Evolutionary conservation across 352 stramenopile species (phyloP), one percentile per base, ranked within the genome.

Genomic region (Thraustochytrium sp.): DNA sequence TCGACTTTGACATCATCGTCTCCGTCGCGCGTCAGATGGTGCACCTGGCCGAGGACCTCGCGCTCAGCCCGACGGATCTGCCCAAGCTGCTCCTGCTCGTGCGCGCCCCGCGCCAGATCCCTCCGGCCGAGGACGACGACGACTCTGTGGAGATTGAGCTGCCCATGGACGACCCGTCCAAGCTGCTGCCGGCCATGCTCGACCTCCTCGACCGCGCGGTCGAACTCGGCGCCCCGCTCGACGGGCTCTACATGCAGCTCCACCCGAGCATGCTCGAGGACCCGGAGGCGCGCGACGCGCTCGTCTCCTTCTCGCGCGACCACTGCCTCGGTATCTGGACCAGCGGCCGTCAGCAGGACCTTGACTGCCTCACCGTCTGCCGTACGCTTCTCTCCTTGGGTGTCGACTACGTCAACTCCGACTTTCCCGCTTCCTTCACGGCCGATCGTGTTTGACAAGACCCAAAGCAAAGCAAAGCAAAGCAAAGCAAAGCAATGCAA

Each of bases 221-320:
- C 31, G 42, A 59, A 29, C 85, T 82, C n/a, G 78, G 86, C 21
- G 85, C 84, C 49, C 82, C 84, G 42, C 75, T 92, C 26, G 86
- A 91, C 62, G 89, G 89, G 54, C 87, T 90, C 2, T 92, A 92
- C 62, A 74, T 92, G 29, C 88, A 92, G 77, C 90, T 88, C 65
- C 77, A 92, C 84, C 73, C 65, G n/a, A 84, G 88, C 83, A 92
- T 92, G 89, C 42, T 90, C 54, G 82, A 85, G 34, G 63, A 76
- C 21, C 59, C 82, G 40, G 87, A 89, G 2, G 85, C 86, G 5
- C 37, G 48, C 23, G 54, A 54, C 16, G 59, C 90, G 23, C 61
- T 80, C 26, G 18, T 26, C 65, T 90, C 23, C 85, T 65, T 89
- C 23, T 68, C 42, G 42, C 76, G 59, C 40, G 76, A 48, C 87